Evolutionary conservation across 1,284 basidiomycete species (phyloP), one percentile per base, ranked within the genome.

Genomic region (Ceraceosorus bombacis): DNA sequence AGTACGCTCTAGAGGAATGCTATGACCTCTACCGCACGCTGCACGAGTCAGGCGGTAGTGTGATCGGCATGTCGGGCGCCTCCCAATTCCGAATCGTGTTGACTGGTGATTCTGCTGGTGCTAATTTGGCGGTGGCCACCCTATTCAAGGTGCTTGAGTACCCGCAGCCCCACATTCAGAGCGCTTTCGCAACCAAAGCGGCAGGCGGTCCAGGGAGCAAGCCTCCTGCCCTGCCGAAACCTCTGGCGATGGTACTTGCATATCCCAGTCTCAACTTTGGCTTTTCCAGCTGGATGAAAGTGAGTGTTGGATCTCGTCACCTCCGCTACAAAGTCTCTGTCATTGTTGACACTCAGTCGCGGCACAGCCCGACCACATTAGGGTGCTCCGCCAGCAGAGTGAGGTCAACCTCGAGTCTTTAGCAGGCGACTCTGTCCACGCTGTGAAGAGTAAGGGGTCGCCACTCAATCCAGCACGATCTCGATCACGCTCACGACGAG

Each of bases 211-310:
- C 60, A 36, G 40, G 40, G 17, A 57, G 55, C 52, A 38, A 17
- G 9, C 62, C 67, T 6, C 71, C 72, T 1, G 53, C 58, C 4
- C 73, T 85, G 41, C 82, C 81, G 9, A 80, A 80, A 36, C 94
- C 94, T 0, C 80, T 88, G 51, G 88, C 89, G 0, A 81, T 97
- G 55, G 85, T 95, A 36, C 84, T 95, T 57, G 61, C 88, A 81
- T 84, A 83, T 66, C 80, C 82, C 2, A 80, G 80, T 15, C 83
- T 97, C 55, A 94, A 97, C 78, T 97, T 98, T 81, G 94, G 95
- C 77, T 97, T 93, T 77, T 70, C 67, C 5, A 74, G 90, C 36
- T 98, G 94, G 94, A 96, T 97, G 92, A 86, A 91, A 15, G 43
- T 46, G 43, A 10, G 43, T 46, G 43, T 15, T 46, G 43, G 27